These are phyloP conservation scores for Penicillium capsulatum DNA, from an alignment of 2,329 filamentous ascomycete species.

Conservation along the genomic window DNA sequence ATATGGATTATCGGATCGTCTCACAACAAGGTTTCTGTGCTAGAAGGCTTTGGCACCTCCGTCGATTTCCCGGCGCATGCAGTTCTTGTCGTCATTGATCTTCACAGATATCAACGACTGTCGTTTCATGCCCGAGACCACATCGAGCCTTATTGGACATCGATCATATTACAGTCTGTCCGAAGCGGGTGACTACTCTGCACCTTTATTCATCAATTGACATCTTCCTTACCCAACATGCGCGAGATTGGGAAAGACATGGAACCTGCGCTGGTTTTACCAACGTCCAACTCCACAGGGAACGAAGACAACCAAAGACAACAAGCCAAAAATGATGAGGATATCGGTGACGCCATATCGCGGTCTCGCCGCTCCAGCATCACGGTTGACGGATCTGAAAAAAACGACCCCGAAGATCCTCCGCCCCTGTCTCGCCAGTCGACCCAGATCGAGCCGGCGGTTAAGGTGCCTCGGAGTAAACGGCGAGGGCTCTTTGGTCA, in stretches of 20 bases:
- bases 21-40: too few relatives aligned
- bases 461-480: slow-evolving; percentile 49
- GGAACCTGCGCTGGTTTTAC: slow-evolving; percentile 1
- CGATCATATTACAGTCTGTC: not conserved
- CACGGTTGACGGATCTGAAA: slow-evolving; percentile 8
- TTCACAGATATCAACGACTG: slow-evolving; percentile 3
- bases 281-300: not conserved
- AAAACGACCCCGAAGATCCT: slow-evolving; percentile 16
- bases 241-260: not conserved
- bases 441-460: slow-evolving; percentile 33
- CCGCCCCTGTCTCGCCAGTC: slow-evolving; percentile 13
- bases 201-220: too few relatives aligned
- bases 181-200: not conserved
- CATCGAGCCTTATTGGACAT: not conserved
- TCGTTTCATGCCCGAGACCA: not conserved
- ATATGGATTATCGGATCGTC: too few relatives aligned
- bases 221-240: slow-evolving; percentile 4
- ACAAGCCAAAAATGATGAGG: slow-evolving; percentile 1
- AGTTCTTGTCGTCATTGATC: slow-evolving; percentile 8
- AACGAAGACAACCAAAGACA: slow-evolving; percentile 4
- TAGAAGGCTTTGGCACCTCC: not conserved
- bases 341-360: slow-evolving; percentile 14
- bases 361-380: slow-evolving; percentile 18
- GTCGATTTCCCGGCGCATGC: not conserved
- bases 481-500: slow-evolving; percentile 70